Base-by-base conservation (phyloP, 805 yeast species). In the Schwanniomyces vanrijiae region DNA sequence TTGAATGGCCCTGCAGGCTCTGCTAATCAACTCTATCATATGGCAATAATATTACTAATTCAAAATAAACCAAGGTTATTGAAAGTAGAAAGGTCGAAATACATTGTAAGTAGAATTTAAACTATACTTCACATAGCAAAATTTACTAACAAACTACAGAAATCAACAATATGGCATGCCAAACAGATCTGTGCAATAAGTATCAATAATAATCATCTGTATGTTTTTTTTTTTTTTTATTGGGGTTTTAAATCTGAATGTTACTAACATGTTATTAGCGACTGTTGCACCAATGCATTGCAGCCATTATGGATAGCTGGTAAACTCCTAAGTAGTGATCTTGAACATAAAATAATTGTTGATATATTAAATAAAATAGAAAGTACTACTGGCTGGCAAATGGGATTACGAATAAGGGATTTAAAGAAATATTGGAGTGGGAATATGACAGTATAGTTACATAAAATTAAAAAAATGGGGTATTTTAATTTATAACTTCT, bases 111-210 rank as follows among this genome's bases (percentile, higher is more conserved):
- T 29, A n/a, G n/a, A n/a, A n/a, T n/a, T n/a, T n/a, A n/a, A n/a
- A n/a, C n/a, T n/a, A n/a, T n/a, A n/a, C n/a, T n/a, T n/a, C n/a
- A n/a, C n/a, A n/a, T n/a, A n/a, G n/a, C n/a, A n/a, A n/a, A n/a
- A n/a, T n/a, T 21, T 37, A 34, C 34, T 46, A 21, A 29, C 46
- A n/a, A 18, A 20, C 11, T 14, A 50, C 42, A 49, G 42, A 54
- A 55, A 43, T 65, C 73, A 2, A 61, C 64, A 38, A 62, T 69
- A 13, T 67, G 73, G 72, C 75, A 69, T 49, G 74, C 75, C 4
- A 69, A 69, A 45, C 74, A 67, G 46, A 68, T 69, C 9, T 55
- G 67, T 42, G 69, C 69, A 21, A 66, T 68, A 28, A 55, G 66
- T 8, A 55, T 66, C 1, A 59, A 66, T 4, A 66, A 68, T 39